phyloP scores from a whole-genome alignment of 2,329 filamentous ascomycete genomes.

The Botryotinia calthae region DNA sequence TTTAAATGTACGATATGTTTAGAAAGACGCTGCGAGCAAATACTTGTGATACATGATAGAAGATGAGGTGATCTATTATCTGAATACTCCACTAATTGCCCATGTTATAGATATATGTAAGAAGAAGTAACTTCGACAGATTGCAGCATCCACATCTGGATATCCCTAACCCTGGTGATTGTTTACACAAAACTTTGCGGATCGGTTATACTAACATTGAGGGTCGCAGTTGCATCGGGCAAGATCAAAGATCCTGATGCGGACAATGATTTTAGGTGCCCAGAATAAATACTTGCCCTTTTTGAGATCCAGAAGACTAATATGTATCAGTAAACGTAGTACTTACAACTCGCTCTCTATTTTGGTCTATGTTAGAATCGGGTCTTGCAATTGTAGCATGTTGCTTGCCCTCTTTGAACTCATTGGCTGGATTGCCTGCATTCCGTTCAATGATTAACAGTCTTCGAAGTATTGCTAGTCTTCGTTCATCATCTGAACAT shows the following conservation, averaged over 20 bases:
- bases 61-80: neutral
- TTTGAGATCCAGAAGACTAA: neutral
- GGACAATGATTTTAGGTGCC: neutral
- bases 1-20: neutral
- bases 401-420: neutral
- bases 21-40: neutral
- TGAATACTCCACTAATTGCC: neutral
- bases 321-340: neutral
- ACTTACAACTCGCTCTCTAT: neutral
- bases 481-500: neutral
- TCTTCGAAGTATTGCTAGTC: neutral
- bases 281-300: neutral
- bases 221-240: neutral
- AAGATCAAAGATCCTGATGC: neutral
- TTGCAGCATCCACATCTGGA: neutral
- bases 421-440: neutral
- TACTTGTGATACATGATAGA: neutral
- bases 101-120: neutral
- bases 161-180: too few species aligned
- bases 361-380: neutral
- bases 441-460: neutral
- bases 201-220: neutral
- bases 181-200: too few species aligned
- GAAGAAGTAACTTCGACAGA: neutral
- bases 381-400: neutral